These are phyloP conservation scores for Azolla pinnata DNA, from an alignment of 75 land plant species.

Conservation along the genomic window DNA sequence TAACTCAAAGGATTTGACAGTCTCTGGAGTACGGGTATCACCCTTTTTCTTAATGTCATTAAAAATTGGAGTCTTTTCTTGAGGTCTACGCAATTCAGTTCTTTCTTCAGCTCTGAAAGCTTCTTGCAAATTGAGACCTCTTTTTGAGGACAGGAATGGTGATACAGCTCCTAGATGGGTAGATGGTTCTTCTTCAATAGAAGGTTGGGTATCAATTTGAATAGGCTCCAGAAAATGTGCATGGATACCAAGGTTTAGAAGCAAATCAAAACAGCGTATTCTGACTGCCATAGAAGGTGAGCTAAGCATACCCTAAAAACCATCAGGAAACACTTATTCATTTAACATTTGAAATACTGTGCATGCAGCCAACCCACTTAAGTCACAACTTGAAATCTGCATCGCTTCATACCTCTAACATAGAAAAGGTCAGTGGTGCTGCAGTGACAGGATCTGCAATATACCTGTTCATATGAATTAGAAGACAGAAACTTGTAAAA, in stretches of 20 bases:
- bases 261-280: conserved; percentile 80
- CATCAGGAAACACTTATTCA: too few relatives aligned
- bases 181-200: conserved; percentile 38
- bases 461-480: conserved; percentile 55
- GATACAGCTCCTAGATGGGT: background rate
- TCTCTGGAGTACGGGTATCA: conserved; percentile 35
- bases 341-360: too few relatives aligned
- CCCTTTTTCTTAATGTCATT: conserved; percentile 33
- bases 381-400: too few relatives aligned
- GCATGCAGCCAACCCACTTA: too few relatives aligned
- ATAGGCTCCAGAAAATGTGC: conserved; percentile 90
- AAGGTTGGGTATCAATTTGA: conserved; percentile 42
- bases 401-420: conserved; percentile 91
- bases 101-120: conserved; percentile 14
- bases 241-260: conserved; percentile 96
- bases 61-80: conserved; percentile 15
- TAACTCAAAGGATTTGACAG: conserved; percentile 70
- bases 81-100: conserved; percentile 6
- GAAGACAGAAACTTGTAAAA: background rate
- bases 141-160: conserved; percentile 31
- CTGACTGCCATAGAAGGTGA: conserved; percentile 46
- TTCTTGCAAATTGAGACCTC: conserved; percentile 22
- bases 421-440: conserved; percentile 81
- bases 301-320: conserved; percentile 80
- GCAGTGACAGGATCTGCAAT: conserved; percentile 73